These are phyloP conservation scores for Chlorencoelia australis DNA, from an alignment of 2,329 filamentous ascomycete genomes.

Conservation along the genomic window DNA sequence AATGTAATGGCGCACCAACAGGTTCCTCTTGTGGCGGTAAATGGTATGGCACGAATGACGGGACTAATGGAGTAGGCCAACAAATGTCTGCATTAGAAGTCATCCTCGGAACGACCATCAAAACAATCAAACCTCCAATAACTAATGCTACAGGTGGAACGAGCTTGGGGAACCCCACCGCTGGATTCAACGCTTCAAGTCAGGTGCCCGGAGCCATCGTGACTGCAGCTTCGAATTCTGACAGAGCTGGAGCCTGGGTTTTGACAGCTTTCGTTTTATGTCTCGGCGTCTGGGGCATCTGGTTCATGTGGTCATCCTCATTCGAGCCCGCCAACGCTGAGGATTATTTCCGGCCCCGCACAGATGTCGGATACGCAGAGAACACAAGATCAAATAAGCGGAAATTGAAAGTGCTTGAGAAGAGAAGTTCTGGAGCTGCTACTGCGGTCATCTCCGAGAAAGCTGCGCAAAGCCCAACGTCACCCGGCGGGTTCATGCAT, in stretches of 20 bases:
- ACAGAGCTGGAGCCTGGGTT: conserved; percentile 33
- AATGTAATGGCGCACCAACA: conserved; percentile 48
- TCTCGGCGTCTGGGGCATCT: background rate
- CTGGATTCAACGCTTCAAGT: conserved; percentile 14
- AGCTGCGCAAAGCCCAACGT: no score
- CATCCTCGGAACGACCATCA: conserved; percentile 49
- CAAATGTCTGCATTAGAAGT: conserved; percentile 50
- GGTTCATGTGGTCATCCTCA: conserved; percentile 3
- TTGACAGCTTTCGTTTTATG: conserved; percentile 27
- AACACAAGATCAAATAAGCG: no score
- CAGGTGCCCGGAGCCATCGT: conserved; percentile 1
- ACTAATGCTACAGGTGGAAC: conserved; percentile 47
- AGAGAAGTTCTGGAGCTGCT: no score
- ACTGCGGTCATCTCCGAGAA: no score
- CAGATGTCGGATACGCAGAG: no score
- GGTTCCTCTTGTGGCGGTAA: conserved; percentile 55
- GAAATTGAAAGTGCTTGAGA: no score
- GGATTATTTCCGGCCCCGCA: no score
- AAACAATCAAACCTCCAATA: conserved; percentile 31
- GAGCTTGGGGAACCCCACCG: conserved; percentile 31
- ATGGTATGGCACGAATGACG: conserved; percentile 41
- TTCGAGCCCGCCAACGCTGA: no score
- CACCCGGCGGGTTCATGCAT: no score
- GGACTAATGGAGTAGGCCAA: conserved; percentile 39
- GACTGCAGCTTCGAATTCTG: conserved; percentile 24